Evolutionary conservation across 2,329 filamentous ascomycete species (phyloP).

Genomic region (Trichocomaceae sp.): DNA sequence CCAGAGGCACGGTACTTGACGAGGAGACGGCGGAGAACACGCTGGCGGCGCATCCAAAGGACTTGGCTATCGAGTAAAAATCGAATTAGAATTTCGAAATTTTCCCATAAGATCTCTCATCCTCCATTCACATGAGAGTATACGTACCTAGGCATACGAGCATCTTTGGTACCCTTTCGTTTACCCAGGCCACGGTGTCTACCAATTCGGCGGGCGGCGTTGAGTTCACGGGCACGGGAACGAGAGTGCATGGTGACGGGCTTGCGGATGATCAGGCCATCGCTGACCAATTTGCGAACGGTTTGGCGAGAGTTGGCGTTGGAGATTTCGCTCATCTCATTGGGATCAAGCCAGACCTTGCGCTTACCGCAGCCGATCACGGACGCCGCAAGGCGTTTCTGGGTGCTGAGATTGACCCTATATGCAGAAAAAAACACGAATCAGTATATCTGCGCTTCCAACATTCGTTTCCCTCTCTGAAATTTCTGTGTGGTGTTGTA

Average conservation of each 20-base stretch:
- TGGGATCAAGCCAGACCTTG: slow-evolving; percentile 99
- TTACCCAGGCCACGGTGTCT: slow-evolving; percentile 99
- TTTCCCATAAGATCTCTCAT: slow-evolving; percentile 17
- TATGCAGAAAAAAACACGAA: slow-evolving; percentile 17
- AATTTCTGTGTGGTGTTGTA: slow-evolving; percentile 16
- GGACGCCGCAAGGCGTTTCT: slow-evolving; percentile 99
- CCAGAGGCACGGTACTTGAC: slow-evolving; percentile 99
- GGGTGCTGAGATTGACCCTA: slow-evolving; percentile 99
- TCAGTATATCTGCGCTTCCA: slow-evolving; percentile 7
- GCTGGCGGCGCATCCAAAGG: slow-evolving; percentile 99
- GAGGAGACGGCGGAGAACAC: slow-evolving; percentile 96
- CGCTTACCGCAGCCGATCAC: slow-evolving; percentile 98
- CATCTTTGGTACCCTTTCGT: slow-evolving; percentile 99
- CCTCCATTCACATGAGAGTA: background rate
- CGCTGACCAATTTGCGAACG: slow-evolving; percentile 97
- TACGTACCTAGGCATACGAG: slow-evolving; percentile 93
- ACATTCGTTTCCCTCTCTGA: background rate
- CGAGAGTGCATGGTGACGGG: slow-evolving; percentile 99
- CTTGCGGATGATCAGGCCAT: slow-evolving; percentile 99
- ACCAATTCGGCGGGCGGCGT: slow-evolving; percentile 87
- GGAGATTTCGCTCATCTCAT: slow-evolving; percentile 98
- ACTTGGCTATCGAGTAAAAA: slow-evolving; percentile 62
- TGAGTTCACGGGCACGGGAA: slow-evolving; percentile 90
- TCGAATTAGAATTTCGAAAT: slow-evolving; percentile 5
- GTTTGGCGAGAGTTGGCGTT: slow-evolving; percentile 99